Percentiles rank a stretch among this genome's conserved stretches.
phyloP scores from a whole-genome alignment of 768 basidiomycete species.

The Amylocystis lapponica region DNA sequence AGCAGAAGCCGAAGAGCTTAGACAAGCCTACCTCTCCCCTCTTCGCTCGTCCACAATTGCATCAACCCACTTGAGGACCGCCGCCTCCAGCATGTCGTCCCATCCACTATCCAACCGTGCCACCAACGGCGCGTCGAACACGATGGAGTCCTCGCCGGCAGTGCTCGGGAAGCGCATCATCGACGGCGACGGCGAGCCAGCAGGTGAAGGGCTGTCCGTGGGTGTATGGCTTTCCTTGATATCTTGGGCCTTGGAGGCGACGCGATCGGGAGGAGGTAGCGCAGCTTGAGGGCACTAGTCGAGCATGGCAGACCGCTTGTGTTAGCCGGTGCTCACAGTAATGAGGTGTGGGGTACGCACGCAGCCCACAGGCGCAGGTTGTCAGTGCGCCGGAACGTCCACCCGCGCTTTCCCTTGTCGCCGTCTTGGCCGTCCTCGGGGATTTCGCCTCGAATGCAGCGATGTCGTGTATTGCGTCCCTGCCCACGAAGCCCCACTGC shows the following conservation, averaged over 20 bases:
- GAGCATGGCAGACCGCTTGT: neutral
- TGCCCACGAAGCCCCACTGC: conserved; percentile 85
- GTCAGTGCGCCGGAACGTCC: conserved; percentile 84
- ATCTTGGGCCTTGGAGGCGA: conserved; percentile 37
- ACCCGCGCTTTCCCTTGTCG: conserved; percentile 50
- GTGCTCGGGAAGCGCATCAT: conserved; percentile 29
- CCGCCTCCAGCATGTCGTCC: conserved; percentile 70
- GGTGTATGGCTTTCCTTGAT: conserved; percentile 10
- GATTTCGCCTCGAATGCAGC: conserved; percentile 48
- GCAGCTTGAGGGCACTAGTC: conserved; percentile 72
- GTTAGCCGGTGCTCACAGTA: neutral
- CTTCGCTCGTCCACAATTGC: conserved; percentile 58
- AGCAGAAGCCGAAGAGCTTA: too few species aligned
- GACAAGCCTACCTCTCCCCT: conserved; percentile 10
- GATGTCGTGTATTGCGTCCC: conserved; percentile 76
- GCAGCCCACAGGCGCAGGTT: conserved; percentile 83
- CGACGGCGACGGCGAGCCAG: conserved; percentile 23
- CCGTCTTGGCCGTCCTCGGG: conserved; percentile 27
- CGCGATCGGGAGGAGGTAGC: conserved; percentile 70
- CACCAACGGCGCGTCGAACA: conserved; percentile 70
- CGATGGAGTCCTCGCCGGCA: conserved; percentile 39
- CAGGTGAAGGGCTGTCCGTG: conserved; percentile 12
- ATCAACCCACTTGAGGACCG: conserved; percentile 60
- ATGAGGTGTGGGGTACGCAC: conserved; percentile 37
- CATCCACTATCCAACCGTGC: conserved; percentile 74